phyloP scores from a whole-genome alignment of 192 early-diverging fungal species.

The Piromyces sp. region DNA sequence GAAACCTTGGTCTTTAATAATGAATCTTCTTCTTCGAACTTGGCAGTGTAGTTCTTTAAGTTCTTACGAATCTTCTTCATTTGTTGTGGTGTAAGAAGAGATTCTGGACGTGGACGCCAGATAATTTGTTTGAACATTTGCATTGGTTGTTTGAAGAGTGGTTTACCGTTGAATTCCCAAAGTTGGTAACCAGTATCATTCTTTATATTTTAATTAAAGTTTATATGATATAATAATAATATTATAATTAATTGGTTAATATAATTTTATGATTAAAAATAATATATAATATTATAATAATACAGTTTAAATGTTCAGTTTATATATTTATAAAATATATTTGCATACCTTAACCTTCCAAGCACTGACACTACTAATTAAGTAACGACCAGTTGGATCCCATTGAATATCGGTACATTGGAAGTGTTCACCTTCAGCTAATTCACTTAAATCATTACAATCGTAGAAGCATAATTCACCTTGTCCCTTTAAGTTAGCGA shows the following conservation, averaged over 20 bases:
- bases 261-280: constrained; percentile 1
- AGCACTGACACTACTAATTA: constrained; percentile 65
- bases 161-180: constrained; percentile 80
- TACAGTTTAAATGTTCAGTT: not conserved
- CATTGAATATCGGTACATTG: constrained; percentile 90
- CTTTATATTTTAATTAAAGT: too few species aligned
- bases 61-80: constrained; percentile 82
- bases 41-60: constrained; percentile 66
- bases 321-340: not conserved
- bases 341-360: constrained; percentile 53
- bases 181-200: constrained; percentile 78
- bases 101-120: constrained; percentile 85
- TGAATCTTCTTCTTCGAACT: constrained; percentile 83
- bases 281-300: not conserved
- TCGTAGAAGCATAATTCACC: constrained; percentile 90
- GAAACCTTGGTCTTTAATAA: constrained; percentile 47
- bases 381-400: constrained; percentile 94
- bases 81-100: constrained; percentile 57
- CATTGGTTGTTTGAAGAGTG: constrained; percentile 51
- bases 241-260: too few species aligned
- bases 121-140: constrained; percentile 81
- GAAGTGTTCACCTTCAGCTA: constrained; percentile 77
- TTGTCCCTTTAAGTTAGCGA: constrained; percentile 63
- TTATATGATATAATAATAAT: too few species aligned
- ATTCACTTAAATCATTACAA: constrained; percentile 33